Base-by-base conservation (phyloP, 129 eudicot genomes). In the Pittosporum tobira region DNA sequence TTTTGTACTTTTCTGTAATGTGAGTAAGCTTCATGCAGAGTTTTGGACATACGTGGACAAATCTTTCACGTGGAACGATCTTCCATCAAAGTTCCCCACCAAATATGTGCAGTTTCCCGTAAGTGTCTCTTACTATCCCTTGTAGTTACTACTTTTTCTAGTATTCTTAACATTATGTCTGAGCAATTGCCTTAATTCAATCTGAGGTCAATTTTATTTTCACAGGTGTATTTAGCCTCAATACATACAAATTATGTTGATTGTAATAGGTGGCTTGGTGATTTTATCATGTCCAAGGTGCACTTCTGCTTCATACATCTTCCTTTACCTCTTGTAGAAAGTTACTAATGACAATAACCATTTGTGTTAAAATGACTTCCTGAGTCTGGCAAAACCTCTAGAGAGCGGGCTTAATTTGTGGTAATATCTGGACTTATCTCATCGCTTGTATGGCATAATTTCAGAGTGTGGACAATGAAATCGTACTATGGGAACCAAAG, bases 81-180 rank as follows among this genome's bases (percentile, higher is more conserved):
- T 79, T 29, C 91, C 99, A 47, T 87, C 99, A 46, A 90, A 87
- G 54, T 93, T 93, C 65, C 99, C 99, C 20, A 93, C 99, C 6
- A 93, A 87, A 87, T 87, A 93, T 69, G 99, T 93, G 71, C 99
- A 93, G 72, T 93, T 93, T 75, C 99, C 99, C 49, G 99, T 93
- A 40, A 78, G 96, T 42, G 10, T 16, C 31, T 46, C 27, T 30
- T 51, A 57, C 38, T 18, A 19, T 8, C 48, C 2, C 48, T 36
- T 29, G 11, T 48, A 4, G 23, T 25, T 9, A 36, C 26, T n/a
- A 22, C 36, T 55, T 12, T 54, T 38, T 6, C n/a, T n/a, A n/a
- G n/a, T n/a, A n/a, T n/a, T 22, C 22, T 63, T 26, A 16, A 15
- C 24, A 13, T 52, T 14, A 16, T 3, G 9, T 25, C 10, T 36